Percentiles rank a stretch among this genome's conserved stretches.
Conservation (phyloP, 352 stramenopile species). For the Phytophthora melonis region DNA sequence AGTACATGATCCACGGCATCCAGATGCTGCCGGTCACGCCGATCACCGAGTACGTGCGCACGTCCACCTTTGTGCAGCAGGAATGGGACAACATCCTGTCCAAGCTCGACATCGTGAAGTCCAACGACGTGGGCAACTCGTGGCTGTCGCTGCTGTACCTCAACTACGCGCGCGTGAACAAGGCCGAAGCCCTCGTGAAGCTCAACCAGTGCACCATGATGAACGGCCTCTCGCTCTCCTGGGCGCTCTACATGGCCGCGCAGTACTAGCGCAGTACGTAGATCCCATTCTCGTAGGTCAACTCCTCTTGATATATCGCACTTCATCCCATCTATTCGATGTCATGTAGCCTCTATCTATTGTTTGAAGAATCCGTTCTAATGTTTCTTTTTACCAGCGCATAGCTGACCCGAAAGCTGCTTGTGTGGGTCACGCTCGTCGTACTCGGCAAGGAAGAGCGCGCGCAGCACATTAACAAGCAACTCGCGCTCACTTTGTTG, state of each 20-base stretch:
- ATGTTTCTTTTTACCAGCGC: conserved; percentile 19
- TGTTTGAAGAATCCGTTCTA: neutral
- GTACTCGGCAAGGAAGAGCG: conserved; percentile 59
- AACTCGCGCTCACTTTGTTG: conserved; percentile 23
- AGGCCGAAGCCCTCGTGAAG: conserved; percentile 47
- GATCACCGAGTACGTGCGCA: conserved; percentile 68
- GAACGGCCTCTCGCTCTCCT: conserved; percentile 82
- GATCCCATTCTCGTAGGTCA: neutral
- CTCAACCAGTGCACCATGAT: conserved; percentile 73
- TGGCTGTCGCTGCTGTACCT: conserved; percentile 80
- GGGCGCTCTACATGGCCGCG: conserved; percentile 78
- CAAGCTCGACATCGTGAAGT: conserved; percentile 54
- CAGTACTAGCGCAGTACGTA: conserved; percentile 31
- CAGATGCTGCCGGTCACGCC: conserved; percentile 79
- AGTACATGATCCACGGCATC: conserved; percentile 83
- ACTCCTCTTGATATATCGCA: neutral
- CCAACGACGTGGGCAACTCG: conserved; percentile 45
- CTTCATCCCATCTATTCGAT: neutral
- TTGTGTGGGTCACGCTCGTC: conserved; percentile 61
- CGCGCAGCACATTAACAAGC: conserved; percentile 42
- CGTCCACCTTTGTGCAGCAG: conserved; percentile 61
- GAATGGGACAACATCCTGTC: conserved; percentile 69
- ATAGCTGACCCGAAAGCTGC: conserved; percentile 51
- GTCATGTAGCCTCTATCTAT: neutral
- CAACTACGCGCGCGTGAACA: conserved; percentile 78